These are phyloP conservation scores for Bipolaris bicolor DNA, from an alignment of 2,329 filamentous ascomycete species.

Conservation along the genomic window DNA sequence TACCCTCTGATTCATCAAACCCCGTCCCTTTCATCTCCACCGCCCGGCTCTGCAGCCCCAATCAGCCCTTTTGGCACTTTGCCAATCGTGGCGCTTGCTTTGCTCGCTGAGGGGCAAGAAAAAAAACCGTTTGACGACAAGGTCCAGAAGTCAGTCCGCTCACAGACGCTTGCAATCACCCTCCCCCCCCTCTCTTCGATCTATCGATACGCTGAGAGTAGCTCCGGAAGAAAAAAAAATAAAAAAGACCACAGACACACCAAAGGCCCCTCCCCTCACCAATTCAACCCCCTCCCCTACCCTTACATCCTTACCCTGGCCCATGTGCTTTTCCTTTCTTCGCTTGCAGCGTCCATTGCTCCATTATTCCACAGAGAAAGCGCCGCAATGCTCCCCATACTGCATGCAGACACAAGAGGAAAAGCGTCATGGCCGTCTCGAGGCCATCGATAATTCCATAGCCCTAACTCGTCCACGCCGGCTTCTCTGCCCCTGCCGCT, in stretches of 20 bases:
- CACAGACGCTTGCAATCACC: conserved; percentile 19
- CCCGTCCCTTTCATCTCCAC: conserved; percentile 25
- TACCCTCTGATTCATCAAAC: conserved; percentile 35
- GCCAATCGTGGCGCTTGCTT: conserved; percentile 38
- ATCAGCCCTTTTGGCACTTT: conserved; percentile 19
- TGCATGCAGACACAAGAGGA: conserved; percentile 44
- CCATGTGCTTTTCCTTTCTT: conserved; percentile 23
- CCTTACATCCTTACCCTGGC: not conserved
- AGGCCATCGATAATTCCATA: conserved; percentile 33
- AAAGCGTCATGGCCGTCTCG: conserved; percentile 29
- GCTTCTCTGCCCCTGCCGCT: conserved; percentile 31
- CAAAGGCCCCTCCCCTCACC: not conserved
- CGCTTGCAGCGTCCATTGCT: not conserved
- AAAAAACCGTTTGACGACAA: conserved; percentile 26
- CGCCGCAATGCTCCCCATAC: conserved; percentile 41
- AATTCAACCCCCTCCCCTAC: not conserved
- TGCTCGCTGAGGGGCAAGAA: conserved; percentile 36
- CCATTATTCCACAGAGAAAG: conserved; percentile 17
- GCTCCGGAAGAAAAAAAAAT: conserved; percentile 27
- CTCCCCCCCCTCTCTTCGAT: conserved; percentile 21
- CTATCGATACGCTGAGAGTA: conserved; percentile 33
- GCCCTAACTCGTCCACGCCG: conserved; percentile 35
- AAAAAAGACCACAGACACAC: conserved; percentile 11
- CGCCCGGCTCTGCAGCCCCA: conserved; percentile 23
- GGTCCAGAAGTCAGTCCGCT: conserved; percentile 5